Base-by-base conservation (phyloP, 2,329 filamentous ascomycete species). In the Ophioceras dolichostomum region DNA sequence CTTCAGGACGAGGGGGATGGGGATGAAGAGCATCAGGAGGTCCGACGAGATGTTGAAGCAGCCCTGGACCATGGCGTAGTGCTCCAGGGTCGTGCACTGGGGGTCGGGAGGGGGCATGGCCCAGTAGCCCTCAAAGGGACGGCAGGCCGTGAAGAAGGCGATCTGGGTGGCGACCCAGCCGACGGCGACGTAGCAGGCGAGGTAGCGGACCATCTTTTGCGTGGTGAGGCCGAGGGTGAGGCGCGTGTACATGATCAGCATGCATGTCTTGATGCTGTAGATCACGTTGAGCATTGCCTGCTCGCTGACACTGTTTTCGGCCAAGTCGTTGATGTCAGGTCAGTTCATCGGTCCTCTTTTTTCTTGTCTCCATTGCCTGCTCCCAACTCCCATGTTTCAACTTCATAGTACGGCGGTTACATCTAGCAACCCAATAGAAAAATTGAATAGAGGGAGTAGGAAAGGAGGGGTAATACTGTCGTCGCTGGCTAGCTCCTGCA, bases 21-120 rank as follows among this genome's bases (percentile, higher is more conserved):
- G 63, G 29, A 72, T 57, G 6, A 56, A 45, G 8, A 71, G 58
- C 53, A 72, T 67, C 40, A 59, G 46, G 4, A 65, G 12, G 43
- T 71, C 68, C 32, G 59, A 64, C 20, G 57, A 56, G 42, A 70
- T 57, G 46, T 70, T 70, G 51, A 70, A 67, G 22, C 48, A 49
- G 4, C 57, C 65, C 45, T 70, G 61, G 6, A 67, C 55, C 27
- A 68, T 63, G 21, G 60, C 59, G 45, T 66, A 70, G 42, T 58
- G 50, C 42, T 61, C 47, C 16, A 64, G 58, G 1, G 64, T 67
- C 2, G 61, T 60, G 46, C 65, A 70, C 49, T 70, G 64, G 6
- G 54, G 53, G 37, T 63, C 49, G 4, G 61, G 53, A 2, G 62
- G 56, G 5, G 66, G 66, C 30, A 70, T 52, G 9, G 56, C 60